A percentile compares a stretch with the other conserved stretches of the same genome.
phyloP scores from a whole-genome alignment of 768 basidiomycete species.

The Ramaria sp. region DNA sequence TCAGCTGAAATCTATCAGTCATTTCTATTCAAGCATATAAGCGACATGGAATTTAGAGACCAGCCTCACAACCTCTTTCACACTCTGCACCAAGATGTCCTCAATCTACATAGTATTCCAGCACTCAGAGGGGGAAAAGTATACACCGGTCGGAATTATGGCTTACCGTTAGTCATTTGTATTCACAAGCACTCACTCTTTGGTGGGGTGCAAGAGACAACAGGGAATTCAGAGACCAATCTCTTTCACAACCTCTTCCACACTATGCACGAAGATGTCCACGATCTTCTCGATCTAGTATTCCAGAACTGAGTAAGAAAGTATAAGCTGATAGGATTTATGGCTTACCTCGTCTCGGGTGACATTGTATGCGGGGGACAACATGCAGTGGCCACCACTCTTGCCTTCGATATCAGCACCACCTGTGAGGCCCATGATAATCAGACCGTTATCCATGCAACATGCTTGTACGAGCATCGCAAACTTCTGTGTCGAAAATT shows the following conservation, averaged over 20 bases:
- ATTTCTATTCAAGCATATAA: too few relatives aligned
- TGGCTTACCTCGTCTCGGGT: constrained; percentile 50
- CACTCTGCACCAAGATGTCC: constrained; percentile 48
- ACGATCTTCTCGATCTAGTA: constrained; percentile 41
- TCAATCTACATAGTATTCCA: constrained; percentile 32
- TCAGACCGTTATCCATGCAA: constrained; percentile 52
- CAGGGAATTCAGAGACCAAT: background rate
- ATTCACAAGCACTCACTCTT: too few relatives aligned
- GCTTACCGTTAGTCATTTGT: too few relatives aligned
- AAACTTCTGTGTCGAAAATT: constrained; percentile 37
- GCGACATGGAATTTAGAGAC: background rate
- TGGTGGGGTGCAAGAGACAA: too few relatives aligned
- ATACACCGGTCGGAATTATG: background rate
- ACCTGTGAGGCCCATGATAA: constrained; percentile 67
- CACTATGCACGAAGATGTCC: constrained; percentile 48
- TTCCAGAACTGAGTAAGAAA: background rate
- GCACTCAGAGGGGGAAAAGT: background rate
- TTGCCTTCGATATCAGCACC: constrained; percentile 59
- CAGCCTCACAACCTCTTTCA: constrained; percentile 44
- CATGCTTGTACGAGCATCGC: constrained; percentile 62
- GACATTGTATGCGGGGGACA: constrained; percentile 75
- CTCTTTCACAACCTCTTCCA: constrained; percentile 44
- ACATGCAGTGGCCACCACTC: constrained; percentile 60
- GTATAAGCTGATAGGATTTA: background rate
- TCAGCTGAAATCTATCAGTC: too few relatives aligned